Evolutionary conservation across 2,329 filamentous ascomycete genomes (phyloP), one percentile per base, ranked within the genome.

Genomic region (Colletotrichum sp.): DNA sequence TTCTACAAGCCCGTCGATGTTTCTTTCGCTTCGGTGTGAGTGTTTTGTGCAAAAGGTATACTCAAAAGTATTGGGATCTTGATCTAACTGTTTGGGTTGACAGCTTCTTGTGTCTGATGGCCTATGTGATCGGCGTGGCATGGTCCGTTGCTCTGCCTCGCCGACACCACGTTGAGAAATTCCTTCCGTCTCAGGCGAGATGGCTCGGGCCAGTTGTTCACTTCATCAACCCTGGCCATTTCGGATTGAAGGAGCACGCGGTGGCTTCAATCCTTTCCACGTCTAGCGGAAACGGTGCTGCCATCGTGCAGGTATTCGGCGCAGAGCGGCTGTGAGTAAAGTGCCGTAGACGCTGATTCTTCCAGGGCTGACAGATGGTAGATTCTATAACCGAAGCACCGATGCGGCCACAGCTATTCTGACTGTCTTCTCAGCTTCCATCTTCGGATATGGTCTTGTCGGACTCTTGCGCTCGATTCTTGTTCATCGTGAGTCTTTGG

Each of bases 1-100:
- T 77, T 74, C 28, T 77, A 77, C n/a, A 77, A 75, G 68, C 75
- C 71, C 1, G 75, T 77, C 0, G 71, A 77, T 22, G 64, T 77
- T 11, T 77, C 75, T 1, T 77, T 75, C 22, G 71, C 75, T 13
- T 77, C 75, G 3, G 71, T 77, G 67, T 71, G 28, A 61, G 59
- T 61, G 2, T 61, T 3, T 2, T 0, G 15, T 61, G 12, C 5
- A 7, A 65, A n/a, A 5, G 36, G 30, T 57, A 48, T 22, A 7
- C 7, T 2, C 8, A 2, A 0, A 28, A 12, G 32, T 9, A 0
- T 12, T 22, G 19, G 2, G 3, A 27, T 27, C 4, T 3, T 9
- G 1, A 5, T 22, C 22, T 30, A 28, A 65, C n/a, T 4, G 3
- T 22, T 8, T 72, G 13, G 19, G 8, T 6, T 13, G 0, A 5